Evolutionary conservation across 176 grass and related monocot genomes (phyloP), one percentile per base, ranked within the genome.

Genomic region (Phoenix roebelenii): DNA sequence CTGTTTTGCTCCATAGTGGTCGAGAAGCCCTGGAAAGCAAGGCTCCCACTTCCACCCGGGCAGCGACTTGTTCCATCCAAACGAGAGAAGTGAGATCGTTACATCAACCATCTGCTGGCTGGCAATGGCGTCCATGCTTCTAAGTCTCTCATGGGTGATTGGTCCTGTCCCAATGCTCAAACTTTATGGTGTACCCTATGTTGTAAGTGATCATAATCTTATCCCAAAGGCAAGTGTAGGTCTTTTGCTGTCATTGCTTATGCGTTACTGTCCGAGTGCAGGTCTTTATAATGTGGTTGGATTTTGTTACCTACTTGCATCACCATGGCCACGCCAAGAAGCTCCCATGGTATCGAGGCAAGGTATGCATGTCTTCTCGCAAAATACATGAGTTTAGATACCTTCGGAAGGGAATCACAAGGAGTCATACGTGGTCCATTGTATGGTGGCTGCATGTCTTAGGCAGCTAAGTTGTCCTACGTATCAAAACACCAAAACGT

Each of bases 241-340:
- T 44, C 9, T 44, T 20, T 20, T 44, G 10, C 14, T 44, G 5
- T 44, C 10, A 12, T 3, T 44, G 7, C 9, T 20, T 0, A 22
- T 16, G 18, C 22, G 22, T 60, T 23, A 15, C 16, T 72, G 2
- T 50, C 50, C 22, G 58, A 30, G 58, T 51, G 18, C 55, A 95
- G 92, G 92, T 96, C n/a, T 90, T 96, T 55, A 75, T 96, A 15
- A 77, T 85, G 80, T 96, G 92, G 87, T 55, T 90, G 7, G 92
- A 88, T 49, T 26, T 96, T 20, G 92, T 96, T 15, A 96, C 92
- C 1, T 96, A 96, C 30, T 80, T 96, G 49, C 92, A 96, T 26
- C 92, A 96, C 72, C 92, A 96, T 50, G 92, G 87, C 1, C 84
- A 79, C 55, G 29, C 62, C 16, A 74, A 80, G 9, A 68, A 68